Conservation (phyloP, 257 asterid genomes). For the Scutellaria barbata region DNA sequence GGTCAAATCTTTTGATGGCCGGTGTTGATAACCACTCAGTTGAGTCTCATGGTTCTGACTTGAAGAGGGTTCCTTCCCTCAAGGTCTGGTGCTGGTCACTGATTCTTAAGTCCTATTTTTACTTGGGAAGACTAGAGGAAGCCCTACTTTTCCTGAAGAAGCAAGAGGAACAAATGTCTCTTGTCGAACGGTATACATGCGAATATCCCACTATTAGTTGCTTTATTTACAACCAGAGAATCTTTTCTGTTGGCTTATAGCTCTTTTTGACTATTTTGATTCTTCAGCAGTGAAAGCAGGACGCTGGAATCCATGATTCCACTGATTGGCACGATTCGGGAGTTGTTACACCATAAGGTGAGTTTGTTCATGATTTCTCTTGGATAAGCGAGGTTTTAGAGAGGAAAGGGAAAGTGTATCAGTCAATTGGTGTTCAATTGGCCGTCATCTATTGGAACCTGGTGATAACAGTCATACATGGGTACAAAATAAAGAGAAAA, state of each 20-base stretch:
- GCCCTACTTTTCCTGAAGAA: constrained; percentile 71
- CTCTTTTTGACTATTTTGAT: constrained; percentile 36
- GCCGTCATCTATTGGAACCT: not conserved
- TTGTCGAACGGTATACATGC: constrained; percentile 51
- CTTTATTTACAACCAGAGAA: constrained; percentile 12
- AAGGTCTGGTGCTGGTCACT: constrained; percentile 71
- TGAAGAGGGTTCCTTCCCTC: constrained; percentile 57
- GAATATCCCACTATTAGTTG: constrained; percentile 12
- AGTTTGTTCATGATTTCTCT: constrained; percentile 38
- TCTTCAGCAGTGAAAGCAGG: constrained; percentile 54
- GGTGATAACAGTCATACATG: constrained; percentile 6
- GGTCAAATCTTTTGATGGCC: constrained; percentile 45
- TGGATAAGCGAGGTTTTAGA: not conserved
- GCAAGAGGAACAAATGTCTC: constrained; percentile 64
- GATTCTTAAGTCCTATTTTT: constrained; percentile 72
- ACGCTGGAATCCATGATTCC: constrained; percentile 67
- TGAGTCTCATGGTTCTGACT: constrained; percentile 48
- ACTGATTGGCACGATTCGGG: constrained; percentile 66
- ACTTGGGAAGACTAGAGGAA: constrained; percentile 86
- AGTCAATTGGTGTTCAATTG: not conserved
- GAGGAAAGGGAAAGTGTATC: not conserved
- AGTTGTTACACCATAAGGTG: constrained; percentile 83
- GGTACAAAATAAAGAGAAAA: not conserved
- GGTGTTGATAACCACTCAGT: constrained; percentile 42
- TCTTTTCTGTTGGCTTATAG: constrained; percentile 32